A percentile compares a stretch with the other conserved stretches of the same genome.
Evolutionary conservation across 768 basidiomycete species (phyloP).

Genomic region (Pleurotus giganteus): DNA sequence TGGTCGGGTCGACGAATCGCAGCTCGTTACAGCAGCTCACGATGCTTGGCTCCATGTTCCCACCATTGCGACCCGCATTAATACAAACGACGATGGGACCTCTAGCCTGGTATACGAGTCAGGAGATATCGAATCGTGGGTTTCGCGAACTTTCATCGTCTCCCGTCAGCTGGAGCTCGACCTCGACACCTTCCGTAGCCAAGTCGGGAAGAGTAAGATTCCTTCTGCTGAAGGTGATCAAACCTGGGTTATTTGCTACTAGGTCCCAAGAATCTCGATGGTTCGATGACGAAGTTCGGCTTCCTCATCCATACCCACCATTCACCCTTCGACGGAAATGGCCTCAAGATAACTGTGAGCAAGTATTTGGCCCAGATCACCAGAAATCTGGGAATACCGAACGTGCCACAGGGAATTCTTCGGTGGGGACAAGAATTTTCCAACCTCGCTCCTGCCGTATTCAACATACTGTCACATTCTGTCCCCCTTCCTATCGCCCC

Average conservation of each 20-base stretch:
- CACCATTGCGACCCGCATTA: slow-evolving; percentile 16
- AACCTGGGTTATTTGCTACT: slow-evolving; percentile 21
- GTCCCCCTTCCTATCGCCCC: slow-evolving; percentile 16
- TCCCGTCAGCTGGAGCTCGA: slow-evolving; percentile 11
- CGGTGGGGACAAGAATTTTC: slow-evolving; percentile 19
- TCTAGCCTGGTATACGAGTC: slow-evolving; percentile 11
- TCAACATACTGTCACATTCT: slow-evolving; percentile 8
- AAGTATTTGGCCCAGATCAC: slow-evolving; percentile 14
- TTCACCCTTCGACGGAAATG: slow-evolving; percentile 22
- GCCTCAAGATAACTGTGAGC: slow-evolving; percentile 19
- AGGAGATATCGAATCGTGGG: slow-evolving; percentile 17
- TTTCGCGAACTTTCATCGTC: slow-evolving; percentile 16
- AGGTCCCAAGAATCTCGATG: not conserved
- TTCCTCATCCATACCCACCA: slow-evolving; percentile 22
- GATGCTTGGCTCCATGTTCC: slow-evolving; percentile 21
- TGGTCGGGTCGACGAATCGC: not conserved
- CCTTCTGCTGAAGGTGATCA: slow-evolving; percentile 18
- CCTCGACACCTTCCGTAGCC: slow-evolving; percentile 17
- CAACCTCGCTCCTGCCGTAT: slow-evolving; percentile 18
- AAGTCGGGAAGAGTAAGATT: slow-evolving; percentile 10
- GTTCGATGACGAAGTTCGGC: slow-evolving; percentile 13
- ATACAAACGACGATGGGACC: slow-evolving; percentile 15
- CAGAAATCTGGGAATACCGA: not conserved
- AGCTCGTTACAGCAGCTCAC: slow-evolving; percentile 12
- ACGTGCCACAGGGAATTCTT: not conserved